A percentile compares a stretch with the other conserved stretches of the same genome.
Evolutionary conservation across 2,329 filamentous ascomycete genomes (phyloP).

Genomic region (Fusarium sp.): DNA sequence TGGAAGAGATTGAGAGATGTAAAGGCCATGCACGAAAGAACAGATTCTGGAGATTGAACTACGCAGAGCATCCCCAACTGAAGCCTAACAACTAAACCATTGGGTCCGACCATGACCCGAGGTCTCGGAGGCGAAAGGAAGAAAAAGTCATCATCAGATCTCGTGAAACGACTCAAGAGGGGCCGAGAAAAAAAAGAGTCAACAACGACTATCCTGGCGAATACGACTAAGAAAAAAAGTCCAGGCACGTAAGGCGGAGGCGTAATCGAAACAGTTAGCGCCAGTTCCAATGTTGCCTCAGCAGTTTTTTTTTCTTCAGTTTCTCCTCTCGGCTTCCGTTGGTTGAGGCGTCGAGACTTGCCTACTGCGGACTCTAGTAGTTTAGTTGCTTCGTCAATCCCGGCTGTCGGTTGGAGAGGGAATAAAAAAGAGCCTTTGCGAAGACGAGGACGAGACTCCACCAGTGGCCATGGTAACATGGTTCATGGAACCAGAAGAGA

Average conservation of each 20-base stretch:
- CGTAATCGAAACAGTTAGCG: constrained; percentile 6
- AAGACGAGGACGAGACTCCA: constrained; percentile 27
- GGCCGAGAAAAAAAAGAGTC: constrained; percentile 4
- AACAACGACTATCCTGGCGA: background rate
- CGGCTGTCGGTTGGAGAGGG: constrained; percentile 33
- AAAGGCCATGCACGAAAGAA: background rate
- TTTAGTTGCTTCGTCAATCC: constrained; percentile 43
- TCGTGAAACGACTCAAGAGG: constrained; percentile 13
- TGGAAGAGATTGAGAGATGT: background rate
- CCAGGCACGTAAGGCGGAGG: constrained; percentile 14
- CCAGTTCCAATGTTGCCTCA: constrained; percentile 20
- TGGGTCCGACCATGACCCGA: background rate
- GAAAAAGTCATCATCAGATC: background rate
- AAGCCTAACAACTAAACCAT: background rate
- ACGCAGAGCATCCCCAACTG: background rate
- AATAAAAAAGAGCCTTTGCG: constrained; percentile 17
- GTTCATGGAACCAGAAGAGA: constrained; percentile 23
- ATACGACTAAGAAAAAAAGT: constrained; percentile 1
- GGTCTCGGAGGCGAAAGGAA: background rate
- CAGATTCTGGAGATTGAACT: background rate
- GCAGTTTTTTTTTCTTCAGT: constrained; percentile 10
- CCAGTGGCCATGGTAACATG: constrained; percentile 42
- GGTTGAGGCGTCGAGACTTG: constrained; percentile 34
- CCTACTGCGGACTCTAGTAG: constrained; percentile 37
- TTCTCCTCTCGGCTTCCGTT: constrained; percentile 10